Evolutionary conservation across 129 eudicot species (phyloP).

Genomic region (Flaveria brownii): DNA sequence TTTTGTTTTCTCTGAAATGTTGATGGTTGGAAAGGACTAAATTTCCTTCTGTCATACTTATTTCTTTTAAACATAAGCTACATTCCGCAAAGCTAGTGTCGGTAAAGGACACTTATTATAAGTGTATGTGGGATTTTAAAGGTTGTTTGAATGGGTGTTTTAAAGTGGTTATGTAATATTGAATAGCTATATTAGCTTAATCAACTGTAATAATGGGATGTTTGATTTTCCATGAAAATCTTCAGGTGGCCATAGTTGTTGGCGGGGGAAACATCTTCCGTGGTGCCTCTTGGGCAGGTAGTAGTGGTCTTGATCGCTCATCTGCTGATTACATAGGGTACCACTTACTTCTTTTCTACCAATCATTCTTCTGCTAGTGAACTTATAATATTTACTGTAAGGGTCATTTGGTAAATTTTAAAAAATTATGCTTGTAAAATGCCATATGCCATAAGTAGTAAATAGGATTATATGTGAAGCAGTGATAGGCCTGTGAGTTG

Average conservation of each 20-base stretch:
- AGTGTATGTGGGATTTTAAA: background rate
- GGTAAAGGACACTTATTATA: background rate
- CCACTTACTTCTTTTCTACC: background rate
- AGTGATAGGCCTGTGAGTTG: background rate
- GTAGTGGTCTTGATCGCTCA: conserved; percentile 97
- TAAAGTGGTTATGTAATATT: background rate
- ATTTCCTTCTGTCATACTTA: background rate
- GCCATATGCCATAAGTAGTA: background rate
- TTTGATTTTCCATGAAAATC: background rate
- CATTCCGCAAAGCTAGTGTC: background rate
- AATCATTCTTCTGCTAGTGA: background rate
- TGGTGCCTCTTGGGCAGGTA: conserved; percentile 96
- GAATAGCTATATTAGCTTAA: background rate
- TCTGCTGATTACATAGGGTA: conserved; percentile 99
- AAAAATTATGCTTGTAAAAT: background rate
- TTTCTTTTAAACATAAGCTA: background rate
- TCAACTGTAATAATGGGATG: background rate
- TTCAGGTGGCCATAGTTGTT: conserved; percentile 93
- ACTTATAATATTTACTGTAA: background rate
- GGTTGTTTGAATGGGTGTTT: conserved; percentile 3
- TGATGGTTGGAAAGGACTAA: background rate
- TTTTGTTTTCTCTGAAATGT: background rate
- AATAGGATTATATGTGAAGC: background rate
- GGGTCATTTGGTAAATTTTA: conserved; percentile 2
- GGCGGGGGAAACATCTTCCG: conserved; percentile 98